Evolutionary conservation across 305 asterid genomes (phyloP).

Genomic region (Coffea humblotiana): DNA sequence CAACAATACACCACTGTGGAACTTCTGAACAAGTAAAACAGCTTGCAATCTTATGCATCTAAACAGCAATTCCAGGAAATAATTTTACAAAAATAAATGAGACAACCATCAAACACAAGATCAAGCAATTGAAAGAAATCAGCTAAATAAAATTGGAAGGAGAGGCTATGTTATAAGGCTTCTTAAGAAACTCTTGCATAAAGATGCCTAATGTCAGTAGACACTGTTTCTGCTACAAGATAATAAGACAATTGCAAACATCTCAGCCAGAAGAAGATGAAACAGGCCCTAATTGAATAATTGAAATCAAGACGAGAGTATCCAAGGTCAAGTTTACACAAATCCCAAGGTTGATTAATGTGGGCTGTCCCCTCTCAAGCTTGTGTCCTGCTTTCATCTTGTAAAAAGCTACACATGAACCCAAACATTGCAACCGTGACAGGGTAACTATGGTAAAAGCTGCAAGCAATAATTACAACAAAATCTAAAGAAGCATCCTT

Average conservation of each 20-base stretch:
- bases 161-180: too few species aligned
- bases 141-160: background rate
- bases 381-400: background rate
- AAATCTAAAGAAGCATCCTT: background rate
- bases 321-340: background rate
- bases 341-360: background rate
- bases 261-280: background rate
- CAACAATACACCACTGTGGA: slow-evolving; percentile 15
- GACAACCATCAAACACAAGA: background rate
- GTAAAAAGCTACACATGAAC: background rate
- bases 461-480: background rate
- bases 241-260: background rate
- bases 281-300: background rate
- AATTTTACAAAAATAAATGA: background rate
- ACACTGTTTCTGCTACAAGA: background rate
- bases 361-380: background rate
- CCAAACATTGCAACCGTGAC: background rate
- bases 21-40: background rate
- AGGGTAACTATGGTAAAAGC: background rate
- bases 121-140: background rate
- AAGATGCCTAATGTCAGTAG: background rate
- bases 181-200: background rate
- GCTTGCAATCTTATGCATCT: background rate
- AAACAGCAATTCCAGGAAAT: background rate
- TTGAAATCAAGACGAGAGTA: background rate